Conservation (phyloP, 495 filamentous ascomycete genomes). For the Cryomyces antarcticus region DNA sequence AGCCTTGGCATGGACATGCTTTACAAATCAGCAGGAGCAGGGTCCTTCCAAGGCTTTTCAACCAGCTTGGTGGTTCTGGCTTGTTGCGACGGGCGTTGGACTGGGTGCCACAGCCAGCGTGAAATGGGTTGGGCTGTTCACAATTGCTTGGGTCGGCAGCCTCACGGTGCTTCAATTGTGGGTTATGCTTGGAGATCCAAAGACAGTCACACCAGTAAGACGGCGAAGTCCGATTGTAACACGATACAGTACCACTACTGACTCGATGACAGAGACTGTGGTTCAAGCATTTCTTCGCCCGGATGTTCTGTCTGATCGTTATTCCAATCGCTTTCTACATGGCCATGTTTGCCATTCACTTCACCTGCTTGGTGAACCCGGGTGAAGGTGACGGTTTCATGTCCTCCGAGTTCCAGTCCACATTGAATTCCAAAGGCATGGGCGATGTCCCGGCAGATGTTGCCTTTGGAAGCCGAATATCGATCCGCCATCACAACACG, state of each 20-base stretch:
- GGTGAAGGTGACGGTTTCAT: constrained; percentile 98
- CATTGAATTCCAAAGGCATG: constrained; percentile 90
- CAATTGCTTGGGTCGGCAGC: constrained; percentile 91
- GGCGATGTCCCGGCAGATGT: constrained; percentile 85
- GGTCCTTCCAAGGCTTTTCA: constrained; percentile 72
- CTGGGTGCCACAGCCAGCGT: constrained; percentile 86
- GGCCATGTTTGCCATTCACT: constrained; percentile 90
- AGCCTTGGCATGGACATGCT: constrained; percentile 72
- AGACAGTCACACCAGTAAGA: constrained; percentile 54
- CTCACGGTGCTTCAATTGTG: constrained; percentile 84
- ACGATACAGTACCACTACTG: background rate
- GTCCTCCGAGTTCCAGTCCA: constrained; percentile 97
- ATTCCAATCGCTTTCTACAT: constrained; percentile 84
- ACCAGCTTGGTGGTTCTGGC: constrained; percentile 95
- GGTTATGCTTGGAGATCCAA: constrained; percentile 77
- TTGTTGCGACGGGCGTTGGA: constrained; percentile 64
- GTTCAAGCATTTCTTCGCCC: constrained; percentile 87
- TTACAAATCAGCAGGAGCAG: constrained; percentile 91
- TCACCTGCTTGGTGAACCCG: constrained; percentile 77
- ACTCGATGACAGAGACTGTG: constrained; percentile 40
- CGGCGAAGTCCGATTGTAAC: background rate
- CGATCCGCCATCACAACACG: constrained; percentile 82
- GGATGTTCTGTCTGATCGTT: constrained; percentile 78
- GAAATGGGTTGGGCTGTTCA: constrained; percentile 98
- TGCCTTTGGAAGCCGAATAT: constrained; percentile 66